Evolutionary conservation across 345 rosid genomes (phyloP).

Genomic region (Corymbia maculata): DNA sequence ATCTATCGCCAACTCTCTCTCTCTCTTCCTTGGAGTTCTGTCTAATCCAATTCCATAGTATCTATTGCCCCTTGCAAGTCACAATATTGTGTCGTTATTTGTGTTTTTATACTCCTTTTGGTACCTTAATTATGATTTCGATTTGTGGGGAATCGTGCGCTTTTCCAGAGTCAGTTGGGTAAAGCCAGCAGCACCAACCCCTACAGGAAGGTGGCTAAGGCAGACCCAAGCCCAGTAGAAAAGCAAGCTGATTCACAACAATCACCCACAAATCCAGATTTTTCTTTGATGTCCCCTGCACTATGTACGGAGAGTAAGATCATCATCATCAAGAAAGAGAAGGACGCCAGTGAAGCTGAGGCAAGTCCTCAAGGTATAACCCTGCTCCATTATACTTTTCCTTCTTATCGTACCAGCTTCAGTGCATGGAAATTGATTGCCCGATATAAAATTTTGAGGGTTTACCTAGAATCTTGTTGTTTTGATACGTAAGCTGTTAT

Average conservation of each 20-base stretch:
- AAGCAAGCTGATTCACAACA: neutral
- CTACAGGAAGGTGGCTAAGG: neutral
- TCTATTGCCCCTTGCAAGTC: neutral
- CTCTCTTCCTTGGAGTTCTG: neutral
- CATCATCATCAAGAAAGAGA: neutral
- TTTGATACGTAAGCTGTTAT: neutral
- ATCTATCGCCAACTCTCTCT: neutral
- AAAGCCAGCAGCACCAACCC: neutral
- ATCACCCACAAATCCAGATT: neutral
- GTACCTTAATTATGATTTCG: neutral
- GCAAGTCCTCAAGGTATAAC: neutral
- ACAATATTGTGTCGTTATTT: neutral
- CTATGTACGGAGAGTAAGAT: neutral
- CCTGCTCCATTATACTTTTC: neutral
- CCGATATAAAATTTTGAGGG: neutral
- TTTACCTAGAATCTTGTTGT: neutral
- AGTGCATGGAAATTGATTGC: neutral
- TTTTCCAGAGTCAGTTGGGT: neutral
- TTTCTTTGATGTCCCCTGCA: neutral
- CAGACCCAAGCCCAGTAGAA: neutral
- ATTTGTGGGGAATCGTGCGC: neutral
- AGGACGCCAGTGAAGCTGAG: neutral
- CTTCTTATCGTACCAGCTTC: neutral
- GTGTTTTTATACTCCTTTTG: neutral
- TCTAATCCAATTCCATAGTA: neutral